phyloP scores from a whole-genome alignment of 371 early-diverging fungal species.

The Syncephalastrum contaminatum region DNA sequence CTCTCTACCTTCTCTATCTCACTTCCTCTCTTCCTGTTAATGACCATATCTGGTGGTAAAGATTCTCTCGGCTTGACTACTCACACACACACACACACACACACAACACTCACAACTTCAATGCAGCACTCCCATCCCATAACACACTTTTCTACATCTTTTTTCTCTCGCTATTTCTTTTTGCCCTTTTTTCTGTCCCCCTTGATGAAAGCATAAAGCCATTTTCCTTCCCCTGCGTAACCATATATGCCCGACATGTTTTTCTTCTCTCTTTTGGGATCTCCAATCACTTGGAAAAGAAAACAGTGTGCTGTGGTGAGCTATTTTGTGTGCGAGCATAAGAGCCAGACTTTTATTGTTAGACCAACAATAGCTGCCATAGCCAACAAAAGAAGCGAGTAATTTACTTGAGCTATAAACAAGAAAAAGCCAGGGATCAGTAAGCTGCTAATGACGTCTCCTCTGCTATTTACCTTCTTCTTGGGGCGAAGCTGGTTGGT shows the following conservation, averaged over 20 bases:
- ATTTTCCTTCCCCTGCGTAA: conserved; percentile 1
- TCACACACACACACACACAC: background rate
- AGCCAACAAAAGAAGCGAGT: conserved; percentile 5
- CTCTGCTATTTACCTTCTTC: conserved; percentile 71
- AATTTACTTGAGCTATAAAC: conserved; percentile 38
- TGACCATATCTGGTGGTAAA: background rate
- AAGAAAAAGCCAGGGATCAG: background rate
- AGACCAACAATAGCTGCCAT: conserved; percentile 1
- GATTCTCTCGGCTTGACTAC: background rate
- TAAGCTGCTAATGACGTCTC: background rate
- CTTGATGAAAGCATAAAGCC: conserved; percentile 7
- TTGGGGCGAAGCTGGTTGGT: conserved; percentile 98
- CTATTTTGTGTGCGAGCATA: no score
- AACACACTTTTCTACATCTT: no score
- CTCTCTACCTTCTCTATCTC: conserved; percentile 4
- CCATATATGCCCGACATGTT: background rate
- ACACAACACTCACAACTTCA: background rate
- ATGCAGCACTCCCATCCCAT: no score
- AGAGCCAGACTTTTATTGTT: conserved; percentile 7
- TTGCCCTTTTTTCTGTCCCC: conserved; percentile 3
- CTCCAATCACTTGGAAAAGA: no score
- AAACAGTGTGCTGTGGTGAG: no score
- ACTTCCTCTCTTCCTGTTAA: conserved; percentile 2
- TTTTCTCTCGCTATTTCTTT: no score
- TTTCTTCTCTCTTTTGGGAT: background rate